Evolutionary conservation across 345 rosid species (phyloP), one percentile per base, ranked within the genome.

Genomic region (thale cress (Arabidopsis thaliana)): DNA sequence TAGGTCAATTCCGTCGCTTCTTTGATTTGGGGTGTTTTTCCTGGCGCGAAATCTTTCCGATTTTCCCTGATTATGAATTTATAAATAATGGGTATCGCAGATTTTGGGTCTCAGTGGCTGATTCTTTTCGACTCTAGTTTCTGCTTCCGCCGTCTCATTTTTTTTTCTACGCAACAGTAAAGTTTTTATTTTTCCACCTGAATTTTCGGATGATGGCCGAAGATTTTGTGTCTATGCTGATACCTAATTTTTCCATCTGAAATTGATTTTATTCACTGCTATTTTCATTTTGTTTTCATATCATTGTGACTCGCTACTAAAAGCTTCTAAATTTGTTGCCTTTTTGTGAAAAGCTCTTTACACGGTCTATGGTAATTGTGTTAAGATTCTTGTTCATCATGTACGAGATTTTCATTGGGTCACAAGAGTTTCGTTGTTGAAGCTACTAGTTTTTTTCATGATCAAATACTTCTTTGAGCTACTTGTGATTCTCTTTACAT

Each of bases 351-450:
- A n/a, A 60, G 20, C 68, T 40, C 38, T 16, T 13, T 5, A 52
- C 37, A 69, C 40, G 20, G 12, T 30, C 20, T 71, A 12, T 58
- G 28, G 23, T 7, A 10, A 45, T 33, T 42, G 23, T 28, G 37
- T 55, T 38, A 11, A 56, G 24, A 55, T 24, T 74, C 33, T 20
- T 55, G 65, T 53, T 73, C 4, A 65, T 73, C 4, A 65, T 74
- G 23, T 42, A 34, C 14, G 48, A 52, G 20, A 42, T 2, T 4
- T 30, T 45, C 9, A 38, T 57, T 53, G 24, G 46, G 42, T 61
- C 33, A 7, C 38, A 36, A 37, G 13, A 60, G 49, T 16, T 12
- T 20, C 20, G 37, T 38, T 34, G 51, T 28, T 28, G 32, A 3
- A 28, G 32, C 32, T 28, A 28, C 4, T 28, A 49, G 28, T 20